Evolutionary conservation across 129 eudicot species (phyloP).

Genomic region (Tagetes patula): DNA sequence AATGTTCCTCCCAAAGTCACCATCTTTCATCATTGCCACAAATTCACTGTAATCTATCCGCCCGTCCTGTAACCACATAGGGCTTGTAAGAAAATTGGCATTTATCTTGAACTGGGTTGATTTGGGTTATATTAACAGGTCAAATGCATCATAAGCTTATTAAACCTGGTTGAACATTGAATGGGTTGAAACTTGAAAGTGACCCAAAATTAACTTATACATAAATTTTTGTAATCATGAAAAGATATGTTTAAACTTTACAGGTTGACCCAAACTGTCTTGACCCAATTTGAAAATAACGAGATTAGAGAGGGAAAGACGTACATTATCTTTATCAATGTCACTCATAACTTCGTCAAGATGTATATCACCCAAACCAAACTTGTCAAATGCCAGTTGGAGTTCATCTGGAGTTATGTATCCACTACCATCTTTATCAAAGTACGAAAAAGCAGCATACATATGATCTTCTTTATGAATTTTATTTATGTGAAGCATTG

Average conservation of each 20-base stretch:
- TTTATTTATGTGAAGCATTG: slow-evolving; percentile 90
- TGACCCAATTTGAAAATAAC: neutral
- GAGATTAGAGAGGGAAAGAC: slow-evolving; percentile 9
- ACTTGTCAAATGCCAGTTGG: slow-evolving; percentile 77
- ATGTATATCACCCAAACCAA: slow-evolving; percentile 68
- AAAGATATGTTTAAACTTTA: neutral
- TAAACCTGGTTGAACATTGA: neutral
- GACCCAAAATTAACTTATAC: neutral
- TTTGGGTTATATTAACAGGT: neutral
- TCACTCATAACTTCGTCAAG: slow-evolving; percentile 75
- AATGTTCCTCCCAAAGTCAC: slow-evolving; percentile 50
- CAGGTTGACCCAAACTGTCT: neutral
- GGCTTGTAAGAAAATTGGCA: slow-evolving; percentile 6
- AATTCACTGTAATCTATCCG: slow-evolving; percentile 84
- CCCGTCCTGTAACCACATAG: slow-evolving; percentile 57
- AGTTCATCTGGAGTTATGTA: slow-evolving; percentile 91
- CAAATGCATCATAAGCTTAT: neutral
- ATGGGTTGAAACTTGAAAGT: slow-evolving; percentile 7
- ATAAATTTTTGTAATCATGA: neutral
- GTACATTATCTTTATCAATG: slow-evolving; percentile 84
- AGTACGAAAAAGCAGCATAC: slow-evolving; percentile 82
- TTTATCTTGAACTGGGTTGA: neutral
- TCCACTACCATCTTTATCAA: slow-evolving; percentile 94
- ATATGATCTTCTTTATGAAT: slow-evolving; percentile 80
- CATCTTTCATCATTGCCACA: slow-evolving; percentile 96